These are phyloP conservation scores for Angomonas ambiguus DNA, from an alignment of 208 protist genomes.

Conservation along the genomic window DNA sequence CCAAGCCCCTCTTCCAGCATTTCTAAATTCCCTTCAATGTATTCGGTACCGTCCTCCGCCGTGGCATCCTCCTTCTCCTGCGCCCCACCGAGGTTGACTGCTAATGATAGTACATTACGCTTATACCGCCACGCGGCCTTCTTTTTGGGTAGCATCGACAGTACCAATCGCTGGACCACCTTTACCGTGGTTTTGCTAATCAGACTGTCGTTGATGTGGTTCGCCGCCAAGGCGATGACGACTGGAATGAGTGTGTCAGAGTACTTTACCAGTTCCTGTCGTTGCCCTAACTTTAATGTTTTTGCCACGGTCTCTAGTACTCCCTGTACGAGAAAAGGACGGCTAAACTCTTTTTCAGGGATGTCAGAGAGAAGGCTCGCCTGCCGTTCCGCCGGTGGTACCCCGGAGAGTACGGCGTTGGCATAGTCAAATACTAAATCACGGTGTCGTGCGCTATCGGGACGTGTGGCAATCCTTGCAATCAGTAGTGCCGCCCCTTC, in stretches of 20 bases:
- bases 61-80: background rate
- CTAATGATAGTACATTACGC: conserved; percentile 57
- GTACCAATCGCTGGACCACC: conserved; percentile 88
- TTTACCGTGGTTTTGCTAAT: conserved; percentile 87
- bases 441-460: conserved; percentile 71
- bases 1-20: conserved; percentile 76
- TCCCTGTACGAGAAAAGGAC: conserved; percentile 49
- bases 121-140: conserved; percentile 92
- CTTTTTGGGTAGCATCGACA: conserved; percentile 76
- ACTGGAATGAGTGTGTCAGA: conserved; percentile 38
- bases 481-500: conserved; percentile 91
- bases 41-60: conserved; percentile 19
- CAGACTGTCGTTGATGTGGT: conserved; percentile 42
- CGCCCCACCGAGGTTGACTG: conserved; percentile 46
- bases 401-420: conserved; percentile 23
- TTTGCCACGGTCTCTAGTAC: conserved; percentile 80
- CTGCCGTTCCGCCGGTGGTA: background rate
- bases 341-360: background rate
- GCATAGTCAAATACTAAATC: conserved; percentile 62
- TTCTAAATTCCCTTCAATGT: conserved; percentile 54
- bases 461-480: conserved; percentile 86
- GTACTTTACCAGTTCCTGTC: conserved; percentile 76
- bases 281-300: conserved; percentile 92
- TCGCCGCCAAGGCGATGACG: conserved; percentile 29
- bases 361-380: background rate